Evolutionary conservation across 1,284 basidiomycete genomes (phyloP).

Genomic region (Pseudozyma hubeiensis): DNA sequence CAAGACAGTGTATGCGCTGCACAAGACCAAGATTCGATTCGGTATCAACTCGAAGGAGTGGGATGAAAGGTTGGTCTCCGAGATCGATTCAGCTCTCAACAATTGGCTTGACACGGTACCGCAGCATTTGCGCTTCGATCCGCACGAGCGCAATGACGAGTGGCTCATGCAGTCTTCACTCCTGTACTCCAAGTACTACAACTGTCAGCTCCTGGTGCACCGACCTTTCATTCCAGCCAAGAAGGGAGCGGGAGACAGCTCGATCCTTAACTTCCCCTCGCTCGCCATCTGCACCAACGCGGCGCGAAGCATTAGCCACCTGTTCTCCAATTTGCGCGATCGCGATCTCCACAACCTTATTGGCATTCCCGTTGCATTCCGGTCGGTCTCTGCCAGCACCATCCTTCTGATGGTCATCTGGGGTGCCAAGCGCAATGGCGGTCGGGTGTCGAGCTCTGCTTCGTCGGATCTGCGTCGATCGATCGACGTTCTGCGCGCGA

Average conservation of each 20-base stretch:
- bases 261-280: conserved; percentile 61
- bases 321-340: conserved; percentile 45
- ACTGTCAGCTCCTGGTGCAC: conserved; percentile 59
- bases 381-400: conserved; percentile 40
- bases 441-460: conserved; percentile 48
- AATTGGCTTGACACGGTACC: conserved; percentile 61
- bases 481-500: conserved; percentile 46
- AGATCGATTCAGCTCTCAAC: conserved; percentile 63
- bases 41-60: conserved; percentile 56
- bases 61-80: conserved; percentile 60
- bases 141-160: conserved; percentile 51
- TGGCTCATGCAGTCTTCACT: conserved; percentile 54
- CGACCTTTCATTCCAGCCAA: conserved; percentile 62
- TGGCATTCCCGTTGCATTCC: conserved; percentile 28
- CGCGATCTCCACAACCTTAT: conserved; percentile 32
- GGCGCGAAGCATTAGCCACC: conserved; percentile 56
- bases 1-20: conserved; percentile 59
- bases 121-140: conserved; percentile 54
- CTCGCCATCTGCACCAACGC: conserved; percentile 65
- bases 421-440: conserved; percentile 53
- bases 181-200: conserved; percentile 59
- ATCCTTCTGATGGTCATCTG: conserved; percentile 58
- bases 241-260: conserved; percentile 34
- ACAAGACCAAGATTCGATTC: conserved; percentile 54
- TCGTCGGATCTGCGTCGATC: conserved; percentile 53